These are phyloP conservation scores for Penstemon barbatus DNA, from an alignment of 257 asterid genomes.

Conservation along the genomic window DNA sequence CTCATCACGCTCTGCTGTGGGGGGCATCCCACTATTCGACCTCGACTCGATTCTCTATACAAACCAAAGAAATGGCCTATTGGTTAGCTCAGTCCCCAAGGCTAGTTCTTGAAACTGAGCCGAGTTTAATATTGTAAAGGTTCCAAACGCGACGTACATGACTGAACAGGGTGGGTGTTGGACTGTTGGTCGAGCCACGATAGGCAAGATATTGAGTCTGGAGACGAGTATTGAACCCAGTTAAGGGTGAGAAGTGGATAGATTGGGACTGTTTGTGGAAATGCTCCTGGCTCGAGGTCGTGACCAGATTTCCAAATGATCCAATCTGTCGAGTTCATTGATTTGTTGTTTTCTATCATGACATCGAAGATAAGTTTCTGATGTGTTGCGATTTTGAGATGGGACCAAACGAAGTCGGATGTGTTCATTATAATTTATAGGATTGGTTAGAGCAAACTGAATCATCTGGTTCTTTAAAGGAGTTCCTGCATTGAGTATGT, in stretches of 20 bases:
- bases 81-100: conserved; percentile 43
- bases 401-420: conserved; percentile 35
- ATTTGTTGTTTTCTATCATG: conserved; percentile 23
- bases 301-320: conserved; percentile 37
- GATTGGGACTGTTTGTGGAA: conserved; percentile 33
- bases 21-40: conserved; percentile 45
- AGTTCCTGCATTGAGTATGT: not conserved
- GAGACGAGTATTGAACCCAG: conserved; percentile 22
- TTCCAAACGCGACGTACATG: conserved; percentile 44
- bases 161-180: conserved; percentile 37
- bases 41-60: conserved; percentile 36
- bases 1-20: conserved; percentile 56
- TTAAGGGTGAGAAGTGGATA: conserved; percentile 37
- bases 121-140: conserved; percentile 11
- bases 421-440: conserved; percentile 38
- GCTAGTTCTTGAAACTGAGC: conserved; percentile 40
- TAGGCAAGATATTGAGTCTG: conserved; percentile 28
- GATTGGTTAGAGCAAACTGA: conserved; percentile 36
- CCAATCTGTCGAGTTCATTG: conserved; percentile 28
- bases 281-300: conserved; percentile 45
- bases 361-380: conserved; percentile 32
- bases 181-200: conserved; percentile 48
- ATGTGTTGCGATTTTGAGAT: not conserved
- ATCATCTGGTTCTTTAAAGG: conserved; percentile 22
- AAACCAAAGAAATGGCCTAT: conserved; percentile 58